Evolutionary conservation across 2,329 filamentous ascomycete genomes (phyloP), one percentile per base, ranked within the genome.

Genomic region (Pyricularia grisea): DNA sequence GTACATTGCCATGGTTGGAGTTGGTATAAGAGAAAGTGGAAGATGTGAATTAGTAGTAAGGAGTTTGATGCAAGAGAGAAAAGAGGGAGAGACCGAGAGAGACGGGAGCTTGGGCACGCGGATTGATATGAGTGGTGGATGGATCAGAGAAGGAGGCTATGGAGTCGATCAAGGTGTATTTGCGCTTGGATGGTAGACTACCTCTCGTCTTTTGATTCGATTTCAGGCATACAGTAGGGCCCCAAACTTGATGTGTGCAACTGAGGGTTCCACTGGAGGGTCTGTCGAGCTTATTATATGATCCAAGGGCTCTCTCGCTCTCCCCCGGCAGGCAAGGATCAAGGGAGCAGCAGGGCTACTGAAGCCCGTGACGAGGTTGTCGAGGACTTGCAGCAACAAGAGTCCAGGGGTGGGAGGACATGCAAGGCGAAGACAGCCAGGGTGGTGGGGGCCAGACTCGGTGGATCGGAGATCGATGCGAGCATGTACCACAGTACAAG

Each of bases 391-490:
- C 42, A 50, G 42, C 42, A 50, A 5, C 42, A 50, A 50, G 42
- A 50, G 42, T 50, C 42, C 42, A 50, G 42, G 42, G 42, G 42
- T 33, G 36, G 36, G 17, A 20, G 36, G 36, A 42, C 12, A 42
- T 42, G 36, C 36, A 42, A 42, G 36, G 36, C 36, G 36, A 17
- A 42, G 36, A 42, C 36, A 42, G 17, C 36, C 36, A 42, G 36
- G 36, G 36, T 50, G 42, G 42, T 50, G 42, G 42, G 42, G 23
- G 60, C 60, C 28, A 64, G 60, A 64, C 23, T 36, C 23, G 14
- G 65, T 67, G 33, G 65, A 67, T 67, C 65, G 33, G 25, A 67
- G 65, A 67, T 67, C 65, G 65, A 42, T 67, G 65, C 42, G 65
- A 50, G 60, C 60, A 27, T 27, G 23, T 64, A 64, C 23, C 28